Evolutionary conservation across 2,329 filamentous ascomycete genomes (phyloP).

Genomic region (Paramyrothecium sp.): DNA sequence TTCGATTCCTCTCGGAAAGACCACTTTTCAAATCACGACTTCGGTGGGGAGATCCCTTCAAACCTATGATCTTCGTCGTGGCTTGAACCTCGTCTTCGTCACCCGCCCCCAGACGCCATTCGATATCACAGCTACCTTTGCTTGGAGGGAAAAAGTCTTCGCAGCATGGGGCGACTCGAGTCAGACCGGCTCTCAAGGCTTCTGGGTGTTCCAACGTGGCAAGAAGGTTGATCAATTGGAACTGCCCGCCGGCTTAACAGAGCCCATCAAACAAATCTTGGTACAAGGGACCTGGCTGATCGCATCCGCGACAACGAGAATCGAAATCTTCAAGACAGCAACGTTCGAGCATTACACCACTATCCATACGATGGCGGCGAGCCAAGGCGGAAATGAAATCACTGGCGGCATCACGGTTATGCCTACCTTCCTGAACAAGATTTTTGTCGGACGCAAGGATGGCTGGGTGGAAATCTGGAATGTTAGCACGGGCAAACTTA

Average conservation of each 20-base stretch:
- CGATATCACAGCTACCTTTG: conserved; percentile 79
- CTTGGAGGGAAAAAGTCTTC: conserved; percentile 84
- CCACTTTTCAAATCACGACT: conserved; percentile 95
- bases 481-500: conserved; percentile 82
- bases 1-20: conserved; percentile 83
- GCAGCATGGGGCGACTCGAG: conserved; percentile 79
- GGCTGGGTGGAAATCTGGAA: conserved; percentile 98
- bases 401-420: conserved; percentile 80
- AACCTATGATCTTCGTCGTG: conserved; percentile 90
- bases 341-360: conserved; percentile 90
- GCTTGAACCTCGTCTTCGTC: conserved; percentile 89
- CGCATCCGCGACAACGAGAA: conserved; percentile 69
- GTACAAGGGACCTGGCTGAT: conserved; percentile 92
- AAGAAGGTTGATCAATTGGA: conserved; percentile 78
- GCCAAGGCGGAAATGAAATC: conserved; percentile 63
- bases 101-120: conserved; percentile 86
- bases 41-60: conserved; percentile 88
- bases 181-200: conserved; percentile 53
- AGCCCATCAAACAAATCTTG: conserved; percentile 74
- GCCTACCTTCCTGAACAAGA: conserved; percentile 95
- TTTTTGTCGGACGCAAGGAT: conserved; percentile 84
- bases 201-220: conserved; percentile 92
- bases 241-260: conserved; percentile 60
- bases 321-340: conserved; percentile 86
- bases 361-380: conserved; percentile 58